A percentile compares a stretch with the other conserved stretches of the same genome.
phyloP scores from a whole-genome alignment of 805 yeast species.

The Lipomyces mesembrius region DNA sequence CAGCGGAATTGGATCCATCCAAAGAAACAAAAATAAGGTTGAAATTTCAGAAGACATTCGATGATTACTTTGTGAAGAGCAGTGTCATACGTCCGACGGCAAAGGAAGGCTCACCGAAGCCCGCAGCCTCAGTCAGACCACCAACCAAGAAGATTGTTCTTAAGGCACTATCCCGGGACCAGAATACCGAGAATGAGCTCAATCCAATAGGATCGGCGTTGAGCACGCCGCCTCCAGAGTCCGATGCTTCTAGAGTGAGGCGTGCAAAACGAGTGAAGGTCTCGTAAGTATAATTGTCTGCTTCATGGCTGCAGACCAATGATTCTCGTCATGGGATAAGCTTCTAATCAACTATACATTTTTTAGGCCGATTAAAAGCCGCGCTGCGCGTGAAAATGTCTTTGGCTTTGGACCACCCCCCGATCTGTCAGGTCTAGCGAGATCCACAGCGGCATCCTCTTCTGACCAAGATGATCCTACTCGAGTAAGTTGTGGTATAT shows the following conservation, averaged over 20 bases:
- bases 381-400: constrained; percentile 48
- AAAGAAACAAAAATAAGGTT: constrained; percentile 22
- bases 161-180: background rate
- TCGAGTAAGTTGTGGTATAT: constrained; percentile 39
- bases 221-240: constrained; percentile 34
- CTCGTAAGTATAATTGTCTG: constrained; percentile 19
- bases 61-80: constrained; percentile 23
- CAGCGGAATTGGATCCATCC: constrained; percentile 14
- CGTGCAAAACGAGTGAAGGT: constrained; percentile 31
- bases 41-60: constrained; percentile 28
- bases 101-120: background rate
- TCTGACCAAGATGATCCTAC: constrained; percentile 45
- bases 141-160: background rate
- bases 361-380: constrained; percentile 33
- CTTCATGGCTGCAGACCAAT: background rate
- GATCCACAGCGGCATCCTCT: constrained; percentile 40
- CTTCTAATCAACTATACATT: background rate
- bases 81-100: constrained; percentile 18
- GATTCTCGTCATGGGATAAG: background rate
- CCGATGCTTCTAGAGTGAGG: constrained; percentile 21
- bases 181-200: background rate
- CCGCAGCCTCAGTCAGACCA: background rate
- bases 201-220: constrained; percentile 2
- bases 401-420: constrained; percentile 51
- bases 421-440: constrained; percentile 45